Percentiles rank a stretch among this genome's conserved stretches.
Conservation (phyloP, 768 basidiomycete species). For the Boletus subcaerulescens region DNA sequence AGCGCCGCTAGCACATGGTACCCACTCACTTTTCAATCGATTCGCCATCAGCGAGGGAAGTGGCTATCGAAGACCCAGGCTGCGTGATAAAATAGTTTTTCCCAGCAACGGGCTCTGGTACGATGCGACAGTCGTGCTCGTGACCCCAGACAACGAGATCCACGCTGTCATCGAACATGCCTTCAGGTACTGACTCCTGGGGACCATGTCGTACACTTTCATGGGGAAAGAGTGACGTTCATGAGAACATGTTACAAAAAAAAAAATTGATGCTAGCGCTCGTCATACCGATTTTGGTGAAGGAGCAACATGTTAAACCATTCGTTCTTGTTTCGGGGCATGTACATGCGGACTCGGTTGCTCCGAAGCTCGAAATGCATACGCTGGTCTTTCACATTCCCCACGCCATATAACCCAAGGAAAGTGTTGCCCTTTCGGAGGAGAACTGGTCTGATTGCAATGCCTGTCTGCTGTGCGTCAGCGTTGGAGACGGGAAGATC, state of each 20-base stretch:
- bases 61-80: constrained; percentile 94
- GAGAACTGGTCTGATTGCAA: constrained; percentile 86
- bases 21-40: constrained; percentile 74
- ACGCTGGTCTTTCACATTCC: constrained; percentile 93
- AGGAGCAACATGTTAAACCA: constrained; percentile 96
- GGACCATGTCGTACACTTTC: constrained; percentile 89
- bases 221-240: background rate
- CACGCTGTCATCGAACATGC: constrained; percentile 94
- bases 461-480: constrained; percentile 63
- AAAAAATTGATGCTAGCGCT: background rate
- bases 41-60: constrained; percentile 92
- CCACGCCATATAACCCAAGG: constrained; percentile 93
- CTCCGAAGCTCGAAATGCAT: constrained; percentile 96
- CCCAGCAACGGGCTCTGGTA: constrained; percentile 87
- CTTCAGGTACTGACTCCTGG: constrained; percentile 92
- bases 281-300: constrained; percentile 87
- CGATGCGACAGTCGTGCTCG: constrained; percentile 94
- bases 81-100: constrained; percentile 91
- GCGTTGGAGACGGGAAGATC: constrained; percentile 78
- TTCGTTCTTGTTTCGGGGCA: constrained; percentile 84
- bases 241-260: constrained; percentile 11
- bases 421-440: constrained; percentile 82
- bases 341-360: constrained; percentile 94
- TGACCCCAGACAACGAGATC: constrained; percentile 98
- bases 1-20: background rate